phyloP scores from a whole-genome alignment of 768 basidiomycete genomes.

The Mycena haematopus region DNA sequence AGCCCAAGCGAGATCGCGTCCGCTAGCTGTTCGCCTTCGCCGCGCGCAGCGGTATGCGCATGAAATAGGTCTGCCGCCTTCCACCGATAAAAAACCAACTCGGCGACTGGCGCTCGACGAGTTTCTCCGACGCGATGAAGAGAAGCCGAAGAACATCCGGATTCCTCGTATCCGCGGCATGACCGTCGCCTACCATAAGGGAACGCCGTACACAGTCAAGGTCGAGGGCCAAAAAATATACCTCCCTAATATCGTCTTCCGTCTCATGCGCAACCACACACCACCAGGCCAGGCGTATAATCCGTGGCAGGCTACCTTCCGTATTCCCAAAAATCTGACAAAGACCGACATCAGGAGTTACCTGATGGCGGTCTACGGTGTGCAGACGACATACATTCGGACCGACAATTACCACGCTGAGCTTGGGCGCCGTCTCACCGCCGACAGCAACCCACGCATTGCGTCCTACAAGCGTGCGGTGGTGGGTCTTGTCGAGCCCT shows the following conservation, averaged over 20 bases:
- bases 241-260: conserved; percentile 87
- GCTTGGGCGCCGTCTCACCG: conserved; percentile 40
- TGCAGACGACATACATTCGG: conserved; percentile 91
- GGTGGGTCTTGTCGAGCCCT: conserved; percentile 90
- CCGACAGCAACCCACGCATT: conserved; percentile 44
- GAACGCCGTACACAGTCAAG: conserved; percentile 48
- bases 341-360: conserved; percentile 93
- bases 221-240: conserved; percentile 86
- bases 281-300: conserved; percentile 83
- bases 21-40: conserved; percentile 75
- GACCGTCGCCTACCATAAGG: conserved; percentile 45
- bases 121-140: conserved; percentile 26
- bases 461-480: conserved; percentile 85
- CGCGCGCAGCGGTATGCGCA: conserved; percentile 50
- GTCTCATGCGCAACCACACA: conserved; percentile 84
- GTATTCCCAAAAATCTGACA: conserved; percentile 86
- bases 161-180: conserved; percentile 76
- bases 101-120: conserved; percentile 25
- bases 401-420: conserved; percentile 89
- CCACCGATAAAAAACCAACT: conserved; percentile 34
- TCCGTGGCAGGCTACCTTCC: conserved; percentile 94
- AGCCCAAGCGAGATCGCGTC: conserved; percentile 74
- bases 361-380: conserved; percentile 83
- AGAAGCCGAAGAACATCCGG: conserved; percentile 51
- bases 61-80: conserved; percentile 69